These are phyloP conservation scores for Lasiodiplodia hormozganensis DNA, from an alignment of 2,329 filamentous ascomycete genomes.

Conservation along the genomic window DNA sequence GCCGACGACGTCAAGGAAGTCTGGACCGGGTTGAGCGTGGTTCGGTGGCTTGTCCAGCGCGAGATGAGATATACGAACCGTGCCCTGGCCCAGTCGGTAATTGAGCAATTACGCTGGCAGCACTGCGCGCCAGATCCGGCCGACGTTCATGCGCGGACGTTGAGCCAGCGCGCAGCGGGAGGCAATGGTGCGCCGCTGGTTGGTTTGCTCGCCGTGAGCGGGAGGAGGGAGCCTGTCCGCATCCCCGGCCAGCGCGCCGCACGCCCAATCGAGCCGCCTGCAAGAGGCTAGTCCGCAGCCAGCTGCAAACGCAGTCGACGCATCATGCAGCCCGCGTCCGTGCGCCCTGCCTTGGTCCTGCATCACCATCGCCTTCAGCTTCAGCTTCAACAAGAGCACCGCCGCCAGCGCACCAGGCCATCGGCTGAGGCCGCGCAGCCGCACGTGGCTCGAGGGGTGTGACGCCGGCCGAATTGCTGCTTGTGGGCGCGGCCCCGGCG, in stretches of 20 bases:
- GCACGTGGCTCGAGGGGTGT: conserved; percentile 7
- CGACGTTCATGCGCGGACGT: conserved; percentile 17
- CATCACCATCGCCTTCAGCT: not conserved
- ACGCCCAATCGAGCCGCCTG: not conserved
- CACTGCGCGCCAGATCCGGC: conserved; percentile 5
- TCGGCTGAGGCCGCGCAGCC: not conserved
- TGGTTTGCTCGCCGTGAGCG: not conserved
- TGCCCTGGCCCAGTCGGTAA: conserved; percentile 25
- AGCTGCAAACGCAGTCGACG: conserved; percentile 6
- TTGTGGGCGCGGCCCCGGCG: not conserved
- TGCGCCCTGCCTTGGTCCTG: not conserved
- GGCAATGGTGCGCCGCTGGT: not conserved
- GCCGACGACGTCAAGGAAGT: conserved; percentile 28
- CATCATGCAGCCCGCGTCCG: conserved; percentile 15
- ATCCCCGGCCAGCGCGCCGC: not conserved
- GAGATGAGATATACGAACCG: conserved; percentile 26
- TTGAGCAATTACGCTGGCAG: conserved; percentile 24
- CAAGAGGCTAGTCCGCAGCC: not conserved
- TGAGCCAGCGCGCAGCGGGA: conserved; percentile 12
- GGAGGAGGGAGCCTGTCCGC: not conserved
- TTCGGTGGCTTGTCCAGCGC: conserved; percentile 22
- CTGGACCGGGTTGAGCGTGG: conserved; percentile 28
- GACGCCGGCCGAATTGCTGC: conserved; percentile 14
- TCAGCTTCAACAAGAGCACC: not conserved
- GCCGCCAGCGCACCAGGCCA: not conserved